phyloP scores from a whole-genome alignment of 2,329 filamentous ascomycete species.

The Apiospora hydei region DNA sequence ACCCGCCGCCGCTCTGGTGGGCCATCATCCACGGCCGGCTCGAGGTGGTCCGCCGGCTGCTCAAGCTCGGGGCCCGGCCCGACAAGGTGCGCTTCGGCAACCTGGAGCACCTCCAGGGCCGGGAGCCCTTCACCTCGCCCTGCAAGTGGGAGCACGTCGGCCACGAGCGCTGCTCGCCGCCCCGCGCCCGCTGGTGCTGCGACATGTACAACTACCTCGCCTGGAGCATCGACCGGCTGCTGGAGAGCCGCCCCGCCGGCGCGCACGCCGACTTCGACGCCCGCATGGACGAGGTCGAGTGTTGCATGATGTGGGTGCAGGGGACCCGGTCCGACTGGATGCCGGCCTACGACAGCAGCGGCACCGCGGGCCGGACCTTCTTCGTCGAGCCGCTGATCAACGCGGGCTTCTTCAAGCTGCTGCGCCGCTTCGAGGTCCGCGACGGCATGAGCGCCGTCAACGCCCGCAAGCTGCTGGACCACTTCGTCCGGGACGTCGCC shows the following conservation, averaged over 20 bases:
- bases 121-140: neutral
- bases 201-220: neutral
- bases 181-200: neutral
- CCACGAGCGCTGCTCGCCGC: neutral
- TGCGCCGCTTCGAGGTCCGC: neutral
- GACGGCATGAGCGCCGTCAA: neutral
- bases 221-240: neutral
- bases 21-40: neutral
- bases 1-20: neutral
- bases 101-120: neutral
- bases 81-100: neutral
- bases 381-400: neutral
- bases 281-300: neutral
- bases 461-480: neutral
- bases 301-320: neutral
- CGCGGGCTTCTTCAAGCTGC: neutral
- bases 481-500: neutral
- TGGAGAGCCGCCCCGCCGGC: neutral
- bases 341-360: neutral
- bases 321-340: neutral
- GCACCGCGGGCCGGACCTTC: neutral
- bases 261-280: neutral
- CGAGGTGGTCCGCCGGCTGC: neutral
- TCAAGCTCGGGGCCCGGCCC: neutral
- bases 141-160: neutral